Evolutionary conservation across 139 green algal species (phyloP).

Genomic region (Medakamo hakoo): DNA sequence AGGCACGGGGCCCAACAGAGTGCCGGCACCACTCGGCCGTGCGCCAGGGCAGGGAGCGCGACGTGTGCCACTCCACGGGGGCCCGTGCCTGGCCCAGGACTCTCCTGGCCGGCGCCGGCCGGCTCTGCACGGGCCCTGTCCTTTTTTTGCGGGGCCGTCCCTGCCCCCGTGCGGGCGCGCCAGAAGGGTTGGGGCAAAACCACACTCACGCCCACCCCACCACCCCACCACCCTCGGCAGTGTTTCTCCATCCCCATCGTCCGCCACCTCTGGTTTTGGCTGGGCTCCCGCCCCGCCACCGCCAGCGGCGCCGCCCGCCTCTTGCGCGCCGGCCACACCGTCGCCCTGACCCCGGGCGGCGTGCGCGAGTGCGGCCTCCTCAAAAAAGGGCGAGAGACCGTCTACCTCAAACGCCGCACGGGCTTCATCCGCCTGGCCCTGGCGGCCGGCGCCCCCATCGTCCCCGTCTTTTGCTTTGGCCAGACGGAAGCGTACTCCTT

Average conservation of each 20-base stretch:
- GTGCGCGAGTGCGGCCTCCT: constrained; percentile 57
- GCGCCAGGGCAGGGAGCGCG: no score
- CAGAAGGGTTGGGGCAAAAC: background rate
- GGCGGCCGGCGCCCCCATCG: constrained; percentile 34
- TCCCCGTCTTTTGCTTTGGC: constrained; percentile 79
- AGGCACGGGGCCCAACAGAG: no score
- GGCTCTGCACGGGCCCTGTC: no score
- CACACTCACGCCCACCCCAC: no score
- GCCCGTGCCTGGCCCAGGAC: no score
- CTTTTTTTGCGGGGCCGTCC: no score
- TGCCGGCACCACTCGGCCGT: no score
- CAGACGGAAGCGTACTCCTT: constrained; percentile 53
- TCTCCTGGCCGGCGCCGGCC: no score
- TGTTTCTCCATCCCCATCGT: constrained; percentile 1
- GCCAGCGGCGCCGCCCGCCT: background rate
- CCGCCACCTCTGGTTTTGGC: constrained; percentile 21
- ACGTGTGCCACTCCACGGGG: no score
- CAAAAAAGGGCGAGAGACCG: constrained; percentile 38
- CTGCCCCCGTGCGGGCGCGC: constrained; percentile 4
- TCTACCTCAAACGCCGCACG: constrained; percentile 38
- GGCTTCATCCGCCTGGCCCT: constrained; percentile 67
- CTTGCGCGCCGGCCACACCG: constrained; percentile 10
- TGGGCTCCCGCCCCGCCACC: constrained; percentile 8
- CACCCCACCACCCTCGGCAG: background rate
- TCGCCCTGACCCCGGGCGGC: constrained; percentile 28